phyloP scores from a whole-genome alignment of 371 early-diverging fungal genomes.

The Mucor velutinosus region DNA sequence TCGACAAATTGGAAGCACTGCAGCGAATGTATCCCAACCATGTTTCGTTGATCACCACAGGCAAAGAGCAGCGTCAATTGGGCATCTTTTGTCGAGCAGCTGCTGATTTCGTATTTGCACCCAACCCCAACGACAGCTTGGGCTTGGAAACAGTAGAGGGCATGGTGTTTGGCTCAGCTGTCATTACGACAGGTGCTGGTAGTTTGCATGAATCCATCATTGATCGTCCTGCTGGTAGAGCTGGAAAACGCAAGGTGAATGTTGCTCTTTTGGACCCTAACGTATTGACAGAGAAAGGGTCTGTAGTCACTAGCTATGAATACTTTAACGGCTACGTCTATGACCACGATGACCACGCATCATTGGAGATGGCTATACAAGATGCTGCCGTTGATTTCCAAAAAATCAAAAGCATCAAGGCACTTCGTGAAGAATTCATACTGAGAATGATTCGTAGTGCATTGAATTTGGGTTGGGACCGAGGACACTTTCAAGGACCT shows the following conservation, averaged over 20 bases:
- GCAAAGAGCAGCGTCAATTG: conserved; percentile 55
- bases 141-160: conserved; percentile 62
- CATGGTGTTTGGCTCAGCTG: conserved; percentile 61
- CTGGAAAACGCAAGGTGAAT: conserved; percentile 11
- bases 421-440: conserved; percentile 54
- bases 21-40: conserved; percentile 49
- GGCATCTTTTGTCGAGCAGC: conserved; percentile 59
- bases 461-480: conserved; percentile 59
- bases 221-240: conserved; percentile 45
- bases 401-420: conserved; percentile 28
- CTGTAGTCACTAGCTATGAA: conserved; percentile 44
- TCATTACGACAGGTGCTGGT: conserved; percentile 61
- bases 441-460: conserved; percentile 58
- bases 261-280: conserved; percentile 13
- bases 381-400: conserved; percentile 46
- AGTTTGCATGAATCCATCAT: conserved; percentile 58
- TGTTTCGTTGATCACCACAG: conserved; percentile 47
- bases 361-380: conserved; percentile 44
- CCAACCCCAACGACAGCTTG: conserved; percentile 50
- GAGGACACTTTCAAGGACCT: conserved; percentile 43
- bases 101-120: conserved; percentile 65
- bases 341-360: conserved; percentile 24
- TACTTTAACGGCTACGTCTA: conserved; percentile 64
- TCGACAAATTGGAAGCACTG: conserved; percentile 44
- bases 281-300: conserved; percentile 23